phyloP scores from a whole-genome alignment of 148 eudicot species.

The Silene uniflora region DNA sequence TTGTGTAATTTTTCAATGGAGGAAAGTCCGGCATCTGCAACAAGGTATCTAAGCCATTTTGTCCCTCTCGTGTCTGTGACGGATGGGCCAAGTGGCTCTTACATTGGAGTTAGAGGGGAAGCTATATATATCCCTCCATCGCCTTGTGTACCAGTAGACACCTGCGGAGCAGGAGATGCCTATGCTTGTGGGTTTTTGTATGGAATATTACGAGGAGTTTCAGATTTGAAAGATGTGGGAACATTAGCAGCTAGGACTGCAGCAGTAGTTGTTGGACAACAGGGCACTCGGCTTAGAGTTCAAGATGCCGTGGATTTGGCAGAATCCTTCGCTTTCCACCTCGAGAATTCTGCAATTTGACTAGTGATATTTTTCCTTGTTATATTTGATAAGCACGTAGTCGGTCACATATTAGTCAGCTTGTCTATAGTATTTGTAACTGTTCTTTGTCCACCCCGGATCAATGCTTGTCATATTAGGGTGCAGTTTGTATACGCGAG shows the following conservation, averaged over 20 bases:
- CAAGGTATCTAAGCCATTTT: slow-evolving; percentile 91
- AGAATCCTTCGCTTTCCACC: slow-evolving; percentile 47
- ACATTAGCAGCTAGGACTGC: slow-evolving; percentile 80
- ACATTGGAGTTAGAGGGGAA: slow-evolving; percentile 87
- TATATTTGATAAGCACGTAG: neutral
- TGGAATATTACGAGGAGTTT: slow-evolving; percentile 61
- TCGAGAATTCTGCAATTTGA: slow-evolving; percentile 38
- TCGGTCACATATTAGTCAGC: neutral
- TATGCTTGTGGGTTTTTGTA: slow-evolving; percentile 87
- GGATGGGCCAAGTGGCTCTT: slow-evolving; percentile 86
- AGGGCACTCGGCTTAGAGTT: slow-evolving; percentile 86
- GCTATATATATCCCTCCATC: slow-evolving; percentile 83
- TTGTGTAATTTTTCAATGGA: slow-evolving; percentile 69
- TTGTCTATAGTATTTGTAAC: slow-evolving; percentile 15
- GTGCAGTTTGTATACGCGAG: neutral
- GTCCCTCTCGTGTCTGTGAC: slow-evolving; percentile 92
- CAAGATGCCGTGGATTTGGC: slow-evolving; percentile 76
- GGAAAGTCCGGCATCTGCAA: slow-evolving; percentile 65
- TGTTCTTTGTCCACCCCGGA: neutral
- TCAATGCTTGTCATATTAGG: neutral
- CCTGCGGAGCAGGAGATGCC: slow-evolving; percentile 98
- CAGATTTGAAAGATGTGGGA: slow-evolving; percentile 76
- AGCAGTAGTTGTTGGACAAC: slow-evolving; percentile 87
- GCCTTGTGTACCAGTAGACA: slow-evolving; percentile 80
- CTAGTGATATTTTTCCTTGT: slow-evolving; percentile 18